phyloP scores from a whole-genome alignment of 495 filamentous ascomycete species.

The Bombardia bombarda region DNA sequence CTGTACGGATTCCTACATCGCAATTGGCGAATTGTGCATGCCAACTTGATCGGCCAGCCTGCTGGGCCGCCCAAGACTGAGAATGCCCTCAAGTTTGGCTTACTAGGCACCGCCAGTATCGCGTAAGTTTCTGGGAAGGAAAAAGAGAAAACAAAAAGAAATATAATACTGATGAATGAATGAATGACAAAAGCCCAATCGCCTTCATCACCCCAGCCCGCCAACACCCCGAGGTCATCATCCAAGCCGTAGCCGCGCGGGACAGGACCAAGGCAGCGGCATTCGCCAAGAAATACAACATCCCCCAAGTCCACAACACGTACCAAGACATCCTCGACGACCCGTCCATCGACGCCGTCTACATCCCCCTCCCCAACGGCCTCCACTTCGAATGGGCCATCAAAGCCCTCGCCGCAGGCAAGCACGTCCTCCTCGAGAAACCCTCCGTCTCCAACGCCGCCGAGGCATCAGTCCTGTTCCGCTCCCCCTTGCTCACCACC shows the following conservation, averaged over 20 bases:
- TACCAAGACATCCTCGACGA: slow-evolving; percentile 50
- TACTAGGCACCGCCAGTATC: slow-evolving; percentile 43
- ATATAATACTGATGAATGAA: too few relatives aligned
- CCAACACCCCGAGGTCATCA: slow-evolving; percentile 50
- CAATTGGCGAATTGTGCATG: slow-evolving; percentile 18
- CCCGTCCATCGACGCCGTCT: slow-evolving; percentile 41
- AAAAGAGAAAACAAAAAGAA: background rate
- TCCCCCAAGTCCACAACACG: slow-evolving; percentile 42
- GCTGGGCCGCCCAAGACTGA: slow-evolving; percentile 21
- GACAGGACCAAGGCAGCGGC: slow-evolving; percentile 41
- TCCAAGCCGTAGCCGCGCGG: slow-evolving; percentile 53
- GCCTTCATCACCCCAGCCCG: slow-evolving; percentile 50
- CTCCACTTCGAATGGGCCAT: slow-evolving; percentile 49
- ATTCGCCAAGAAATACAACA: slow-evolving; percentile 50
- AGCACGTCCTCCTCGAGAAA: slow-evolving; percentile 55
- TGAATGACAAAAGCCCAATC: slow-evolving; percentile 33
- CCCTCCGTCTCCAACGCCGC: slow-evolving; percentile 41
- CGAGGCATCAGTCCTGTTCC: slow-evolving; percentile 41
- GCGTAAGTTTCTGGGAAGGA: slow-evolving; percentile 22
- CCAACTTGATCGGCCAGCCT: slow-evolving; percentile 26
- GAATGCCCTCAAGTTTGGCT: slow-evolving; percentile 35
- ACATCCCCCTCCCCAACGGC: slow-evolving; percentile 44
- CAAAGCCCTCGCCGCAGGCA: slow-evolving; percentile 42
- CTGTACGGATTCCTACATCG: slow-evolving; percentile 18
- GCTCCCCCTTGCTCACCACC: slow-evolving; percentile 19